Evolutionary conservation across 441 rosid genomes (phyloP), one percentile per base, ranked within the genome.

Genomic region (Bruguiera hainesii): DNA sequence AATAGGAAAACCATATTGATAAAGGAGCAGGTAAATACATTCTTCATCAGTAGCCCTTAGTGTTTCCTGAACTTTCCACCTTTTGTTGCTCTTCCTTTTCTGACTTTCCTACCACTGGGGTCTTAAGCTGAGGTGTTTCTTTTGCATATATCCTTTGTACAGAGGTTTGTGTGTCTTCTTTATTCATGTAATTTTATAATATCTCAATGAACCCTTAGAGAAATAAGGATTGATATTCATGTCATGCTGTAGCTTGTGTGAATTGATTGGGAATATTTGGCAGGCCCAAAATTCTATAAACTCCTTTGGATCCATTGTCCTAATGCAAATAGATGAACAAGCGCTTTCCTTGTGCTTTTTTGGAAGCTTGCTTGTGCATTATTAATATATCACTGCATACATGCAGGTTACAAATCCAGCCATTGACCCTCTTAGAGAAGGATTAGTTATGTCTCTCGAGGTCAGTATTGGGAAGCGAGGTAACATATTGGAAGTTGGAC

Each of bases 391-490:
- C 29, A 23, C 46, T 66, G 33, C 53, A 65, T 72, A 55, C 63
- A 61, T 68, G 61, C 83, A 95, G 98, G 99, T 95, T 55, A 95
- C 99, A 69, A 95, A 95, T 80, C 99, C 99, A 52, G 97, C 99
- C 76, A 95, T 95, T 73, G 99, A 95, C 64, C 99, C 99, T 51
- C 90, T 95, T 26, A 85, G 99, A 75, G 99, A 95, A 83, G 98
- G 99, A 56, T 79, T 95, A 69, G 99, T 95, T 73, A 92, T 95
- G 99, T 95, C 99, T 70, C 98, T 95, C 71, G 98, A 95, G 80
- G 86, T 95, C 70, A 95, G 88, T 71, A 82, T 95, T 69, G 99
- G 99, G 59, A 92, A 88, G 85, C 89, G 99, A 76, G 75, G 98
- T 75, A 95, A 95, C 75, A 90, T 95, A 68, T 76, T 95, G 80